Conservation (phyloP, 805 yeast genomes). For the Sugiyamaella americana region DNA sequence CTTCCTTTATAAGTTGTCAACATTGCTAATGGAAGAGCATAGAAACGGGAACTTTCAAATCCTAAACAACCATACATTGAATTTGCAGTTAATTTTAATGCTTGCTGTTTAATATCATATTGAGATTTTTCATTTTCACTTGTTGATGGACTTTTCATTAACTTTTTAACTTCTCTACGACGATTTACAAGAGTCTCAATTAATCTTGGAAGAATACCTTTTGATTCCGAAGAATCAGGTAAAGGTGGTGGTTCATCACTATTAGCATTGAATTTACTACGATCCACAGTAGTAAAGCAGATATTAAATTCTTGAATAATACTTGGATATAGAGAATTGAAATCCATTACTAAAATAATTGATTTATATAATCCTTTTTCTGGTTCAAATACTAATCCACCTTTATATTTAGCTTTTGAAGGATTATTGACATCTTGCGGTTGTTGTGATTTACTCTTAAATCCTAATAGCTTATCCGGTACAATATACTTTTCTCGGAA, state of each 20-base stretch:
- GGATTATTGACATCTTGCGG: slow-evolving; percentile 27
- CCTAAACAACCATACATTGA: slow-evolving; percentile 99
- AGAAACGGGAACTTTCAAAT: slow-evolving; percentile 82
- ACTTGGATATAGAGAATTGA: slow-evolving; percentile 94
- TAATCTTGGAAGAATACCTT: slow-evolving; percentile 83
- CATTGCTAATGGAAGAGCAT: slow-evolving; percentile 94
- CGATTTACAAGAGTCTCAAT: slow-evolving; percentile 79
- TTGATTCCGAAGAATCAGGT: slow-evolving; percentile 52
- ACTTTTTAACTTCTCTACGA: slow-evolving; percentile 85
- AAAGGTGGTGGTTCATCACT: slow-evolving; percentile 61
- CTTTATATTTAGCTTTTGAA: slow-evolving; percentile 52
- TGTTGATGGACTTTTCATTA: slow-evolving; percentile 69
- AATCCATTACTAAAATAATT: slow-evolving; percentile 91
- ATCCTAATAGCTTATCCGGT: slow-evolving; percentile 91
- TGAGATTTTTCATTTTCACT: slow-evolving; percentile 56
- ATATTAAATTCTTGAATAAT: slow-evolving; percentile 96
- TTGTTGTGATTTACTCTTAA: slow-evolving; percentile 33
- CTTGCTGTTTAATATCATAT: slow-evolving; percentile 92
- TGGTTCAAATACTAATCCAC: slow-evolving; percentile 96
- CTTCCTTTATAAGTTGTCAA: slow-evolving; percentile 92
- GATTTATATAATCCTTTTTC: slow-evolving; percentile 90
- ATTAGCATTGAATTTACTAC: slow-evolving; percentile 42
- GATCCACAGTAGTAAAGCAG: slow-evolving; percentile 90
- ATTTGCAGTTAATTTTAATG: slow-evolving; percentile 92
- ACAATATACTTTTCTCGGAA: slow-evolving; percentile 70